These are phyloP conservation scores for Hemileccinum rubropunctum DNA, from an alignment of 768 basidiomycete genomes.

Conservation along the genomic window DNA sequence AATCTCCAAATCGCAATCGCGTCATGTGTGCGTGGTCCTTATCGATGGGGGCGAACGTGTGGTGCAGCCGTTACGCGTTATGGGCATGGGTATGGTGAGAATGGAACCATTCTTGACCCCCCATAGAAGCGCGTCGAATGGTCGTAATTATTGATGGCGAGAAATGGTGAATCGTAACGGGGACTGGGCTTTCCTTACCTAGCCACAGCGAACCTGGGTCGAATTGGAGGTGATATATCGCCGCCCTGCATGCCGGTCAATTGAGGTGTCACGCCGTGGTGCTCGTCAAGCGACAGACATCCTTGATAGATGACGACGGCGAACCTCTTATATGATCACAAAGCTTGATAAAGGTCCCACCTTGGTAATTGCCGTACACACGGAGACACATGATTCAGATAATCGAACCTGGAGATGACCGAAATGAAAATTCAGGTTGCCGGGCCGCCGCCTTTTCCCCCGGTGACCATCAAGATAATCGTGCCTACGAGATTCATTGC, in stretches of 20 bases:
- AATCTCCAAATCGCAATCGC: slow-evolving; percentile 15
- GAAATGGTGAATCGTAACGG: not conserved
- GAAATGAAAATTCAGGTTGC: slow-evolving; percentile 24
- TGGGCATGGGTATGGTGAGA: not conserved
- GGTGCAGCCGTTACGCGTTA: slow-evolving; percentile 1
- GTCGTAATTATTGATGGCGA: not conserved
- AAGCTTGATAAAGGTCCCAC: not conserved
- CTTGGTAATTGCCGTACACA: slow-evolving; percentile 4
- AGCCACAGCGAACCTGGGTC: not conserved
- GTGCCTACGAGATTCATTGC: not conserved
- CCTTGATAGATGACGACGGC: not conserved
- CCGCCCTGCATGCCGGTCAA: not conserved
- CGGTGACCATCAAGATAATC: slow-evolving; percentile 6
- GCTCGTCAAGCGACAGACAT: not conserved
- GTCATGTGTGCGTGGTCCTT: slow-evolving; percentile 19
- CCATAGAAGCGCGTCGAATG: not conserved
- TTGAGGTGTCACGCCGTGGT: not conserved
- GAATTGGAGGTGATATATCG: not conserved
- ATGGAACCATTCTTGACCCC: not conserved
- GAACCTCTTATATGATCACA: slow-evolving; percentile 2
- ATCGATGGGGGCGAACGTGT: slow-evolving; percentile 1
- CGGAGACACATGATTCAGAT: not conserved
- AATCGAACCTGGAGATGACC: slow-evolving; percentile 19
- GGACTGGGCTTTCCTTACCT: slow-evolving; percentile 1
- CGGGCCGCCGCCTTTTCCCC: slow-evolving; percentile 3